Percentiles rank a stretch among this genome's conserved stretches.
Evolutionary conservation across 331 rosid species (phyloP).

Genomic region (Cydonia oblonga): DNA sequence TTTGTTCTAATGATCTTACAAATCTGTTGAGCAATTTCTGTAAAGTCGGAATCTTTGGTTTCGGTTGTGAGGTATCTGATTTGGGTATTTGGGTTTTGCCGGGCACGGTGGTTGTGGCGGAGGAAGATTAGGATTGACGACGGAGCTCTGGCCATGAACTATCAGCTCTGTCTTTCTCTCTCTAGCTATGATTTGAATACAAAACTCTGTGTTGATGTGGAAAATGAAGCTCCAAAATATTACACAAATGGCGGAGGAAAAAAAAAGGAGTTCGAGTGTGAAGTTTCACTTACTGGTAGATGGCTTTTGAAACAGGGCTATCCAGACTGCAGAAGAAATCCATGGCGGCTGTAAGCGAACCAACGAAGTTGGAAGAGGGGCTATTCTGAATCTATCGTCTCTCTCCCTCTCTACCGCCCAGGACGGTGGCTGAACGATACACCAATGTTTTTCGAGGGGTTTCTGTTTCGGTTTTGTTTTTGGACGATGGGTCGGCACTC

Average conservation of each 20-base stretch:
- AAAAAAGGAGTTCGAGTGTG: background rate
- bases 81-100: conserved; percentile 12
- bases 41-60: conserved; percentile 24
- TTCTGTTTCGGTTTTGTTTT: too few relatives aligned
- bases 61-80: conserved; percentile 31
- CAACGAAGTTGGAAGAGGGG: too few relatives aligned
- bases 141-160: conserved; percentile 19
- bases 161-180: background rate
- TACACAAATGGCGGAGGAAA: background rate
- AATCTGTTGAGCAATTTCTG: conserved; percentile 29
- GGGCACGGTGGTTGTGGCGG: conserved; percentile 19
- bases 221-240: background rate
- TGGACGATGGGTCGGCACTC: too few relatives aligned
- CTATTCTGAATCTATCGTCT: too few relatives aligned
- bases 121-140: conserved; percentile 11
- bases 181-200: background rate
- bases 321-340: background rate
- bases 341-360: too few relatives aligned
- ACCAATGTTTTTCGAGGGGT: too few relatives aligned
- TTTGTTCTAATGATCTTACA: conserved; percentile 41
- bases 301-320: background rate
- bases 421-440: too few relatives aligned
- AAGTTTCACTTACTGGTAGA: background rate
- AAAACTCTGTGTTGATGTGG: background rate
- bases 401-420: too few relatives aligned